A percentile compares a stretch with the other conserved stretches of the same genome.
These are phyloP conservation scores for Nothophoma quercina DNA, from an alignment of 2,329 filamentous ascomycete genomes.

Conservation along the genomic window DNA sequence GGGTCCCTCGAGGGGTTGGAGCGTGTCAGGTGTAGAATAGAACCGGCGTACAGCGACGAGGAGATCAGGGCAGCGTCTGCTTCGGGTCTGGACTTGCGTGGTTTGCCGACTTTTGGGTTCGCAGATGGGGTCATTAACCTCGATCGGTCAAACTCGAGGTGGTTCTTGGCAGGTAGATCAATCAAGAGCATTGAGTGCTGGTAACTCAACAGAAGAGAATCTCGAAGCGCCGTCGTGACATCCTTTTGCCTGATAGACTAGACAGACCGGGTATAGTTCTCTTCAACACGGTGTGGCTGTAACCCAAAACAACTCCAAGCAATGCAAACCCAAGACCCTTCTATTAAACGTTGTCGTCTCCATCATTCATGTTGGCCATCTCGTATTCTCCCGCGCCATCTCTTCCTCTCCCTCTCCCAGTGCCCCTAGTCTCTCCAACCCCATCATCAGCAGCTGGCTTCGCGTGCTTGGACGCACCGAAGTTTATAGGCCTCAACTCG, in stretches of 20 bases:
- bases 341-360: conserved; percentile 46
- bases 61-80: conserved; percentile 19
- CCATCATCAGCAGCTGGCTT: conserved; percentile 49
- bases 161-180: conserved; percentile 43
- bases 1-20: conserved; percentile 26
- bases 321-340: conserved; percentile 32
- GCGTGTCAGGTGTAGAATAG: conserved; percentile 28
- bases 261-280: conserved; percentile 25
- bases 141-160: conserved; percentile 30
- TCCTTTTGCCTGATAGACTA: neutral
- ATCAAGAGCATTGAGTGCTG: conserved; percentile 48
- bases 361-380: conserved; percentile 55
- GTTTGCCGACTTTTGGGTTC: conserved; percentile 38
- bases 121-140: conserved; percentile 45
- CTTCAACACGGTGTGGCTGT: conserved; percentile 8
- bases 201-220: conserved; percentile 11
- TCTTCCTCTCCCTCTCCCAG: conserved; percentile 50
- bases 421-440: conserved; percentile 50
- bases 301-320: conserved; percentile 32
- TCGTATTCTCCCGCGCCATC: conserved; percentile 59
- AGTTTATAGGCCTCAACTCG: conserved; percentile 86
- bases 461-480: conserved; percentile 67
- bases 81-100: conserved; percentile 12
- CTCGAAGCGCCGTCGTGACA: neutral
- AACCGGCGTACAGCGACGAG: conserved; percentile 18